A percentile compares a stretch with the other conserved stretches of the same genome.
phyloP scores from a whole-genome alignment of 2,329 filamentous ascomycete genomes.

The Talaromyces atroroseus region DNA sequence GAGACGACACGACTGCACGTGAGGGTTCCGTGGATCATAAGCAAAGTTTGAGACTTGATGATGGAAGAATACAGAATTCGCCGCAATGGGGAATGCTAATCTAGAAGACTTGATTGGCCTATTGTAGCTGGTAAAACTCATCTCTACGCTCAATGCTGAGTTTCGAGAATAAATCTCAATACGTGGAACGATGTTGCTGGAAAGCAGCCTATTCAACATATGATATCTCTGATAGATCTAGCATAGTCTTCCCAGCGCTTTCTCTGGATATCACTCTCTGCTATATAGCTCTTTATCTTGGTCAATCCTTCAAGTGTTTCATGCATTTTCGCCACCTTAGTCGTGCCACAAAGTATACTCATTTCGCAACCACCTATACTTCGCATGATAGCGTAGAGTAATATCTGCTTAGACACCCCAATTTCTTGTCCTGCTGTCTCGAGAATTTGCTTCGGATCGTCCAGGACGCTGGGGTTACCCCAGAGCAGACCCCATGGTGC shows the following conservation, averaged over 20 bases:
- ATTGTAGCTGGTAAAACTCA: too few relatives aligned
- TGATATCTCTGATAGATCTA: background rate
- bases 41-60: background rate
- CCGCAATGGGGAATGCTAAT: background rate
- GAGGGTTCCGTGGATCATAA: background rate
- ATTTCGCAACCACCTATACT: background rate
- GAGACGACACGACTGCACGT: background rate
- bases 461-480: constrained; percentile 5
- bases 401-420: constrained; percentile 5
- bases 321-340: constrained; percentile 2
- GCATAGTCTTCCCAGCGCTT: background rate
- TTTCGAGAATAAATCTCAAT: too few relatives aligned
- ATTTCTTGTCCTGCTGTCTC: background rate
- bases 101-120: background rate
- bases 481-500: constrained; percentile 9
- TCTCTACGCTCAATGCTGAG: too few relatives aligned
- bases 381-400: background rate
- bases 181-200: too few relatives aligned
- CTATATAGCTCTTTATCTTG: background rate
- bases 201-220: background rate
- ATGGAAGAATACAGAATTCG: too few relatives aligned
- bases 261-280: background rate
- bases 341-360: constrained; percentile 4
- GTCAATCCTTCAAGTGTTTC: constrained; percentile 1
- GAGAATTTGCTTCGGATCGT: constrained; percentile 1